Conservation (phyloP, 2,329 filamentous ascomycete genomes). For the Sordariomycetes sp. region DNA sequence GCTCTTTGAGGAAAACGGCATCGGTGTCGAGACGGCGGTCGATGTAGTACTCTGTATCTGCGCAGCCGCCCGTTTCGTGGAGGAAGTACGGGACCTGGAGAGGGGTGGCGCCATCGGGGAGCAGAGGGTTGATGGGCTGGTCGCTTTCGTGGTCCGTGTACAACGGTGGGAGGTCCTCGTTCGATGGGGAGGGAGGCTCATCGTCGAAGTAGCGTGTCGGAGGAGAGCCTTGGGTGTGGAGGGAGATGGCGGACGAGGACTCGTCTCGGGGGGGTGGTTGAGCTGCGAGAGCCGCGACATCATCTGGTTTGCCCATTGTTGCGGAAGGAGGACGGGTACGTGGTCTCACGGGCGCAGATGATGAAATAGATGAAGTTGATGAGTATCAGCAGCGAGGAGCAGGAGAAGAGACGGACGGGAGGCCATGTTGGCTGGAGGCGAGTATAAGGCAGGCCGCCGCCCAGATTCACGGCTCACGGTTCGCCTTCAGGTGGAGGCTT, state of each 20-base stretch:
- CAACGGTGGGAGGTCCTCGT: slow-evolving; percentile 34
- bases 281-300: slow-evolving; percentile 6
- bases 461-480: too few relatives aligned
- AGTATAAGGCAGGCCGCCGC: too few relatives aligned
- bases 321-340: not conserved
- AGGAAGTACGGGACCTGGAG: slow-evolving; percentile 16
- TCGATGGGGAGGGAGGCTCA: slow-evolving; percentile 21
- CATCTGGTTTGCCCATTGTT: slow-evolving; percentile 16
- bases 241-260: slow-evolving; percentile 15
- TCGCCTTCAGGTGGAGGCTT: too few relatives aligned
- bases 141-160: slow-evolving; percentile 28
- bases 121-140: slow-evolving; percentile 12
- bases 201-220: slow-evolving; percentile 23
- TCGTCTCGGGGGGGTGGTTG: slow-evolving; percentile 12
- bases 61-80: slow-evolving; percentile 19
- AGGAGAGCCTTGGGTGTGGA: slow-evolving; percentile 11
- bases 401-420: not conserved
- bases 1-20: slow-evolving; percentile 29
- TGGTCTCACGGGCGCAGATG: not conserved
- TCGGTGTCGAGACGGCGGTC: slow-evolving; percentile 35
- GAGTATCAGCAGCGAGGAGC: not conserved
- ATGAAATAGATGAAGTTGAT: not conserved
- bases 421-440: not conserved
- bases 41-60: slow-evolving; percentile 31
- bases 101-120: slow-evolving; percentile 8